Evolutionary conservation across 805 yeast species (phyloP), one percentile per base, ranked within the genome.

Genomic region (Lipomyces orientalis): DNA sequence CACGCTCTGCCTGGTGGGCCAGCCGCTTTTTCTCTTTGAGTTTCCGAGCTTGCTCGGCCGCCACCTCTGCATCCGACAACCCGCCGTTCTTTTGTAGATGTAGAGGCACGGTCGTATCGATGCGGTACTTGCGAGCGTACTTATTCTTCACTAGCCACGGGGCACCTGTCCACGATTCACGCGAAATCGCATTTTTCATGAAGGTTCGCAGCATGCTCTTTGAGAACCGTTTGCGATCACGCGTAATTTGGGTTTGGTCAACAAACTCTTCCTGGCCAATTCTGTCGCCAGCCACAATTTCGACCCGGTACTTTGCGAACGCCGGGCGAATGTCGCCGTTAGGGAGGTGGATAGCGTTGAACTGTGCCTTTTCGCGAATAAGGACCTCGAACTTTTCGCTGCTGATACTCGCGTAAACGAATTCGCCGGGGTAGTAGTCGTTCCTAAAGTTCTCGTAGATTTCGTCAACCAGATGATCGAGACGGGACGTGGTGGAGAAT

Each of bases 91-190:
- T 54, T 25, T 67, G 69, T 46, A 76, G 64, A 55, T 76, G 73
- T 14, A 61, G 63, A 0, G 80, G 80, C 19, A 77, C 65, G 31
- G 46, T 64, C 52, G 76, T 76, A 54, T 78, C 79, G 22, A 91
- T 90, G 71, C 90, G 80, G 76, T 88, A 91, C 73, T 84, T 84
- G 64, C 82, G 82, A 0, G 95, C 95, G 77, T 86, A 91, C 71
- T 88, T 88, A 33, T 86, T 87, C 75, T 89, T 90, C 16, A 95
- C 95, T 25, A 94, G 87, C 98, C 98, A 95, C 2, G 98, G 98
- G 2, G 98, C 94, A 2, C 98, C 98, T 55, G 88, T 82, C 82
- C 90, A 91, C 64, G 89, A 84, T 1, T 93, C 90, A 64, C 97
- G 86, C 7, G 90, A 83, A 76, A 91, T 84, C 57, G 91, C 85